Percentiles rank a stretch among this genome's conserved stretches.
Conservation (phyloP, 163 green algal genomes). For the Scenedesmus sp. region DNA sequence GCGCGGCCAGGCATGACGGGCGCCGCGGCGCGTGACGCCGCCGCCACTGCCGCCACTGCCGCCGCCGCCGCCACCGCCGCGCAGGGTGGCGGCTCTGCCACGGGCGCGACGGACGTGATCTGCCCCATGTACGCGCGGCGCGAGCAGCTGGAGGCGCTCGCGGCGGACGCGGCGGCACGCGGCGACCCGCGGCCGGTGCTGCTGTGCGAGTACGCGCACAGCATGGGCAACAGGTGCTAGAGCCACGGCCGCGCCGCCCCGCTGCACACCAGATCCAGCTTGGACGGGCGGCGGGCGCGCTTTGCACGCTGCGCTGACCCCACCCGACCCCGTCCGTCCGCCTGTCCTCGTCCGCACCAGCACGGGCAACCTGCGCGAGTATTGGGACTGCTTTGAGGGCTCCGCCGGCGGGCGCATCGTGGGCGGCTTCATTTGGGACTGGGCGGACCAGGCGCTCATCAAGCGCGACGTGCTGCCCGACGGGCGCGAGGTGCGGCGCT, state of each 20-base stretch:
- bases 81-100: conserved; percentile 84
- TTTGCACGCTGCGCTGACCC: no score
- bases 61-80: conserved; percentile 3
- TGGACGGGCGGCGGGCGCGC: no score
- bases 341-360: conserved; percentile 28
- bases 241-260: no score
- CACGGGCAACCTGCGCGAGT: conserved; percentile 90
- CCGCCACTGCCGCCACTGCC: background rate
- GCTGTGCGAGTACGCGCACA: conserved; percentile 97
- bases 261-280: no score
- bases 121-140: conserved; percentile 94
- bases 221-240: conserved; percentile 95
- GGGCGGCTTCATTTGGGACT: conserved; percentile 99
- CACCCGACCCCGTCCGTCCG: no score
- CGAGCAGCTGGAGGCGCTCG: conserved; percentile 69
- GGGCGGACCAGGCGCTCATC: conserved; percentile 90
- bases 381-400: conserved; percentile 84
- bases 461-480: conserved; percentile 28
- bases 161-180: background rate
- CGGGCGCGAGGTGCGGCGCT: no score
- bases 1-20: no score
- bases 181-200: conserved; percentile 80
- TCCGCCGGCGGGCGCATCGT: conserved; percentile 51
- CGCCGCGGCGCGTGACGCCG: no score
- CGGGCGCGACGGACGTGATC: conserved; percentile 87